Evolutionary conservation across 495 filamentous ascomycete genomes (phyloP).

Genomic region (Aspergillus panamensis): DNA sequence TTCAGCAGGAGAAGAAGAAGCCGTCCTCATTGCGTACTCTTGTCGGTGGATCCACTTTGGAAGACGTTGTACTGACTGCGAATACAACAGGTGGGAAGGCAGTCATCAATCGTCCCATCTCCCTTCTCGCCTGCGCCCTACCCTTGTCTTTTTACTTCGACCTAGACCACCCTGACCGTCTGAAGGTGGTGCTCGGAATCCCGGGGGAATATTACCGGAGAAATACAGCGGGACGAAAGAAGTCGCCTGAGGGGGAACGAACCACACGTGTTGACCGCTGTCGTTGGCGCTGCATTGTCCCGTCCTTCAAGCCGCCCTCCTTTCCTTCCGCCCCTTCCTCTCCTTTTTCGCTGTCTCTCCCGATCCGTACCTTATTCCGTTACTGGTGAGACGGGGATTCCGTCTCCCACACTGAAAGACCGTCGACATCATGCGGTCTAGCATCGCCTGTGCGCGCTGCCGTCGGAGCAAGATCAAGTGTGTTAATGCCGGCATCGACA

Average conservation of each 20-base stretch:
- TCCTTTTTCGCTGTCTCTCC: constrained; percentile 6
- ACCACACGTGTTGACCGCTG: constrained; percentile 19
- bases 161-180: constrained; percentile 11
- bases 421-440: constrained; percentile 59
- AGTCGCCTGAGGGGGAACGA: constrained; percentile 12
- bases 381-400: constrained; percentile 17
- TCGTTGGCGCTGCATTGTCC: constrained; percentile 22
- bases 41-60: constrained; percentile 11
- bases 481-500: constrained; percentile 72
- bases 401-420: constrained; percentile 23
- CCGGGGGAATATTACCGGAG: constrained; percentile 28
- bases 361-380: not conserved
- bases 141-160: not conserved
- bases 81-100: constrained; percentile 15
- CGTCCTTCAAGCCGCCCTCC: constrained; percentile 1
- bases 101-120: constrained; percentile 16
- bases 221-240: constrained; percentile 22
- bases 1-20: constrained; percentile 3
- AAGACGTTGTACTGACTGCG: constrained; percentile 17
- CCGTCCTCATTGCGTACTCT: not conserved
- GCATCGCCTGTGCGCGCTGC: constrained; percentile 75
- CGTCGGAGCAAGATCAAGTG: constrained; percentile 81
- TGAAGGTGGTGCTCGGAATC: constrained; percentile 17
- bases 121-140: constrained; percentile 1
- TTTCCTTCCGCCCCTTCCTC: not conserved